Base-by-base conservation (phyloP, 768 basidiomycete species). In the Trametes villosa region DNA sequence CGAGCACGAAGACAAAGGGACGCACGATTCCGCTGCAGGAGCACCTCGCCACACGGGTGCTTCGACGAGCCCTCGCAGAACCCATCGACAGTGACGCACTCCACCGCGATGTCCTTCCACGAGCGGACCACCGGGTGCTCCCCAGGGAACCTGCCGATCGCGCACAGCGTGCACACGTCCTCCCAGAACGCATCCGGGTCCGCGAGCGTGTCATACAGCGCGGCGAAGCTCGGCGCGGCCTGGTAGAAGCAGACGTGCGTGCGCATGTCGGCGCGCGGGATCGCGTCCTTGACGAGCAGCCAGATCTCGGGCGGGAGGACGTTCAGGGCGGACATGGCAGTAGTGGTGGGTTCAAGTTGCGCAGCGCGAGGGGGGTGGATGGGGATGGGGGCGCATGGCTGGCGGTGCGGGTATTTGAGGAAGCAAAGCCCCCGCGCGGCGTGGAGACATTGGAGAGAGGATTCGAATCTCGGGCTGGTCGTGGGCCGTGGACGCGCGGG, bases 191-290 rank as follows among this genome's bases (percentile, higher is more conserved):
- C 56, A 20, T 62, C 66, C 33, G 65, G 59, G 49, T 65, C 47
- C 20, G 36, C 49, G 18, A 40, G 46, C 18, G 57, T 47, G 53
- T 64, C 68, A 49, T 69, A 69, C 17, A 69, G 55, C 2, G 54
- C 50, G 9, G 68, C 68, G 9, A 63, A 31, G n/a, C 50, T 53
- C 27, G 59, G 56, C 31, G 54, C 59, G 8, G 62, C 59, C 50
- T 64, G 31, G 49, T 67, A 65, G 54, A 45, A 67, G 49, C 68
- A 69, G 26, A 67, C 66, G 41, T 69, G 68, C 7, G 64, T 65
- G 26, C 68, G 64, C 15, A 69, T 34, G 42, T 67, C 68, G 4
- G 48, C 40, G 6, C 40, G 20, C 1, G 62, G 60, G 18, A 69
- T 64, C 38, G 40, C 33, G 12, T 59, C 59, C 36, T 65, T 65